Conservation (phyloP, 2,329 filamentous ascomycete genomes). For the Xylaria sp. region DNA sequence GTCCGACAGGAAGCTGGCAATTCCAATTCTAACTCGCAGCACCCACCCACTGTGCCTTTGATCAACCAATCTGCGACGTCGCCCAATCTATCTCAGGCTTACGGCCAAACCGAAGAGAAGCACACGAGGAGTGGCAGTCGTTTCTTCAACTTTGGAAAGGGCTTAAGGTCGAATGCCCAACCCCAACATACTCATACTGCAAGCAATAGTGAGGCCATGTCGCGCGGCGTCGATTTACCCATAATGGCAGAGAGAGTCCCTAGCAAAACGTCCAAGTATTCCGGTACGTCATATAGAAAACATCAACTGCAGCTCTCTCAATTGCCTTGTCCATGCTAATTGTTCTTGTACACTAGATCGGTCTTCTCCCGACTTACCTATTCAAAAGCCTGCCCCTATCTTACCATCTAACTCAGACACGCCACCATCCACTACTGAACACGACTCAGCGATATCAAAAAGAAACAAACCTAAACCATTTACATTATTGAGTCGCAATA, state of each 20-base stretch:
- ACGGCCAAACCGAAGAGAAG: conserved; percentile 44
- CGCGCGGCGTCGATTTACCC: conserved; percentile 47
- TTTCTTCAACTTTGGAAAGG: conserved; percentile 50
- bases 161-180: conserved; percentile 43
- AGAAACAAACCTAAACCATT: conserved; percentile 68
- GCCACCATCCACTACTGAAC: conserved; percentile 62
- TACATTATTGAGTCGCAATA: conserved; percentile 62
- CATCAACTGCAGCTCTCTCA: conserved; percentile 10
- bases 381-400: conserved; percentile 55
- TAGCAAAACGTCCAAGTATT: conserved; percentile 48
- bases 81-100: conserved; percentile 33
- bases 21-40: conserved; percentile 38
- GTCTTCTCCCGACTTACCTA: conserved; percentile 50
- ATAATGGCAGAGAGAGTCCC: conserved; percentile 47
- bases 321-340: conserved; percentile 41
- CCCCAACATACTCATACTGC: conserved; percentile 43
- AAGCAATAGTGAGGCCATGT: conserved; percentile 45
- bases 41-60: conserved; percentile 39
- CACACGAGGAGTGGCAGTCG: conserved; percentile 50
- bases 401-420: conserved; percentile 63
- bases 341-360: conserved; percentile 42
- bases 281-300: conserved; percentile 44
- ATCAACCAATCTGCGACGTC: conserved; percentile 41
- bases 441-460: conserved; percentile 56
- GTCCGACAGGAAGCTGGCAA: conserved; percentile 39